Base-by-base conservation (phyloP, 257 asterid species). In the Cynanchum wilfordii region DNA sequence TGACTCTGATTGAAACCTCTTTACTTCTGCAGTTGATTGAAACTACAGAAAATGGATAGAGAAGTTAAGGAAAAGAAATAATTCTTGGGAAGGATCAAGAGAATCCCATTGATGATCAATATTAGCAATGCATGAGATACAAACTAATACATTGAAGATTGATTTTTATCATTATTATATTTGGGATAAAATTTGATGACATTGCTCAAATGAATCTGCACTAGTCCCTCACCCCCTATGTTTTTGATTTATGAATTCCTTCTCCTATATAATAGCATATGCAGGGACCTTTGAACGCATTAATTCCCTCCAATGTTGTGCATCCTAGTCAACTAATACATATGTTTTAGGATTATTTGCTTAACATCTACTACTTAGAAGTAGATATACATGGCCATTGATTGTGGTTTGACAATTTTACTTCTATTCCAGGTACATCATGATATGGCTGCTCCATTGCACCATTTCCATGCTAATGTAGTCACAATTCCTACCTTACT, bases 391-490 rank as follows among this genome's bases (percentile, higher is more conserved):
- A 45, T 33, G n/a, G n/a, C n/a, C n/a, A 42, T 70, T 59, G 71
- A 80, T 76, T 78, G 75, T 74, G 64, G 3, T n/a, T 72, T 70
- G 83, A 78, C 70, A 73, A 69, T 74, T 80, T 69, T 44, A n/a
- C n/a, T 75, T 54, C 79, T 63, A 59, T 84, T 79, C 78, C 97
- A 93, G 98, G 97, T 88, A 80, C 96, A 88, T 79, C 96, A 94
- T 83, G 98, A 94, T 74, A 94, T 94, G 98, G 84, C 88, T 20
- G 95, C 96, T 84, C 98, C 97, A 73, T 82, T 94, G 98, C 96
- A 88, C 74, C 92, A 94, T 80, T 91, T 91, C 86, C 91, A 91
- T 91, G n/a, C n/a, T n/a, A n/a, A 83, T 87, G 87, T 76, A 94
- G 98, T 78, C 98, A 94, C 78, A 94, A 94, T 78, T 91, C 99